phyloP scores from a whole-genome alignment of 768 basidiomycete species.

The Cystobasidiopsis lactophilus region DNA sequence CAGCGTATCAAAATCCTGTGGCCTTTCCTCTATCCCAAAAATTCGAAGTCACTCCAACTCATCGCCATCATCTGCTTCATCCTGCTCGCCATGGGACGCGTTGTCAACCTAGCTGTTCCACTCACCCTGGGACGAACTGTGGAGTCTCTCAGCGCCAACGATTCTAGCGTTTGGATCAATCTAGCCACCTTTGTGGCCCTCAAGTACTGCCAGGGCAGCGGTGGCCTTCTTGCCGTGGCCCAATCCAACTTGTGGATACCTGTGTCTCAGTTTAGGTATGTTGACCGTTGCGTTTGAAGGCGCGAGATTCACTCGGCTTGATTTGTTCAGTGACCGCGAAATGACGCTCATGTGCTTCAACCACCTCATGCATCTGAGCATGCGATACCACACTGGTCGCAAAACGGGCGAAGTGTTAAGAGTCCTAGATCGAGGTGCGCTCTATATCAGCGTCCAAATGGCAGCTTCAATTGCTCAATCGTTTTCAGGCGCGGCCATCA shows the following conservation, averaged over 20 bases:
- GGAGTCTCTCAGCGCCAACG: conserved; percentile 10
- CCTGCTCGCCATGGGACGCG: conserved; percentile 48
- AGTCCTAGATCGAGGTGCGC: conserved; percentile 51
- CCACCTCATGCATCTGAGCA: conserved; percentile 65
- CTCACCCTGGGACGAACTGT: conserved; percentile 43
- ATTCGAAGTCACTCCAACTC: conserved; percentile 41
- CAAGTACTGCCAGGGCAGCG: conserved; percentile 51
- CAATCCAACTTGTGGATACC: conserved; percentile 53
- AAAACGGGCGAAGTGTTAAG: conserved; percentile 71
- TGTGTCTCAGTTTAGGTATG: conserved; percentile 69
- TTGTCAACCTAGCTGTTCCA: conserved; percentile 39
- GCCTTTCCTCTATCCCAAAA: conserved; percentile 70
- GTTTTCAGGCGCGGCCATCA: conserved; percentile 37
- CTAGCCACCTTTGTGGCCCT: conserved; percentile 46
- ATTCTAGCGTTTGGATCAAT: conserved; percentile 38
- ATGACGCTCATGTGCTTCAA: conserved; percentile 72
- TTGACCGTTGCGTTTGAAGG: not conserved
- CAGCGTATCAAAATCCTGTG: conserved; percentile 41
- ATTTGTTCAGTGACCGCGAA: conserved; percentile 30
- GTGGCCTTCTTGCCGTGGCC: conserved; percentile 33
- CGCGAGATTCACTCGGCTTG: not conserved
- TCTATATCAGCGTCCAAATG: not conserved
- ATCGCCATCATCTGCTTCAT: conserved; percentile 43
- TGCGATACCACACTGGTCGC: conserved; percentile 56
- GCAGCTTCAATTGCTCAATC: not conserved